phyloP scores from a whole-genome alignment of 2,329 filamentous ascomycete genomes.

The Plenodomus lindquistii region DNA sequence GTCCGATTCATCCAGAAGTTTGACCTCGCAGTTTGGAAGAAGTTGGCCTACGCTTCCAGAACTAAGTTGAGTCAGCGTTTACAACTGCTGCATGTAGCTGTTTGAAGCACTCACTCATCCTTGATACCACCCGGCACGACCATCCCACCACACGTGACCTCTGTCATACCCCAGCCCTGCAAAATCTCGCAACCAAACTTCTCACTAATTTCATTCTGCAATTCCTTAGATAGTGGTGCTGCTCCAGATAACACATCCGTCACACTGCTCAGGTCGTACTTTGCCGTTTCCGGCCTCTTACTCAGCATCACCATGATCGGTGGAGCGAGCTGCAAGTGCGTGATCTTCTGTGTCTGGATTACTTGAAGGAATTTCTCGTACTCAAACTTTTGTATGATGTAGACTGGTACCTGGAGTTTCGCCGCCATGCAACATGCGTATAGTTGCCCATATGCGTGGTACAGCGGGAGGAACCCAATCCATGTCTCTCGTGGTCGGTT shows the following conservation, averaged over 20 bases:
- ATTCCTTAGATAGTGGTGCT: slow-evolving; percentile 48
- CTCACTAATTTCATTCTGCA: slow-evolving; percentile 46
- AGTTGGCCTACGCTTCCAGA: slow-evolving; percentile 47
- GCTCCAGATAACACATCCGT: slow-evolving; percentile 48
- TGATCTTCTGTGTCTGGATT: slow-evolving; percentile 45
- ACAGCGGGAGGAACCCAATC: slow-evolving; percentile 51
- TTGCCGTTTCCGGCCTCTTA: slow-evolving; percentile 48
- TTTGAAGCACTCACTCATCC: slow-evolving; percentile 35
- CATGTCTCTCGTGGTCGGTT: slow-evolving; percentile 53
- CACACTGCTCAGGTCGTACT: slow-evolving; percentile 48
- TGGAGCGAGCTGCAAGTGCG: slow-evolving; percentile 47
- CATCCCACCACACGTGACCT: slow-evolving; percentile 48
- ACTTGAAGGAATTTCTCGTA: slow-evolving; percentile 45
- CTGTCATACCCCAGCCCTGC: slow-evolving; percentile 50
- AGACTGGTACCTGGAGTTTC: slow-evolving; percentile 51
- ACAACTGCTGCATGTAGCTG: too few species aligned
- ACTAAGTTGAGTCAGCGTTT: not conserved
- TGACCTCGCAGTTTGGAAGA: slow-evolving; percentile 46
- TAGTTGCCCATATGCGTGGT: slow-evolving; percentile 54
- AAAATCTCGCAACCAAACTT: slow-evolving; percentile 42
- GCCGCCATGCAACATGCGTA: slow-evolving; percentile 49
- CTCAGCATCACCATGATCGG: slow-evolving; percentile 51
- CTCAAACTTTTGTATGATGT: slow-evolving; percentile 49
- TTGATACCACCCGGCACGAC: slow-evolving; percentile 39
- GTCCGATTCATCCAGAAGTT: slow-evolving; percentile 49